These are phyloP conservation scores for Davidsoniella virescens DNA, from an alignment of 2,329 filamentous ascomycete species.

Conservation along the genomic window DNA sequence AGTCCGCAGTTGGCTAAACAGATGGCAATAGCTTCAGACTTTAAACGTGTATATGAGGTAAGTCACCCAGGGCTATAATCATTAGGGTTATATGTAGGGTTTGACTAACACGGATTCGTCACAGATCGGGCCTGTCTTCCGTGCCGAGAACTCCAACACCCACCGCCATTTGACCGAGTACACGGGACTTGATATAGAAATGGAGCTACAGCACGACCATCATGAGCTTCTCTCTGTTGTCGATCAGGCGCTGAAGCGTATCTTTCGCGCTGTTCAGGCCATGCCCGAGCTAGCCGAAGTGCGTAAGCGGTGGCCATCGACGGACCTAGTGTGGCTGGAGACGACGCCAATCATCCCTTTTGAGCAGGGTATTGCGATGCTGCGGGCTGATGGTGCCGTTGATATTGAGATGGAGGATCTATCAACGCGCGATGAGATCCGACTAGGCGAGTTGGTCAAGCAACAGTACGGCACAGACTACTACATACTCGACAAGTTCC, in stretches of 20 bases:
- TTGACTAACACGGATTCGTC: background rate
- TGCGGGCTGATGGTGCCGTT: slow-evolving; percentile 60
- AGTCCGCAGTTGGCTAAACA: slow-evolving; percentile 87
- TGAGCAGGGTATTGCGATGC: slow-evolving; percentile 59
- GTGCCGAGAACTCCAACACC: slow-evolving; percentile 90
- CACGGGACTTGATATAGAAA: slow-evolving; percentile 82
- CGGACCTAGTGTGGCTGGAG: slow-evolving; percentile 75
- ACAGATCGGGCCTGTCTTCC: slow-evolving; percentile 67
- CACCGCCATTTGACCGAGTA: slow-evolving; percentile 90
- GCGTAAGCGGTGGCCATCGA: slow-evolving; percentile 70
- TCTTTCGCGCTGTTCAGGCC: slow-evolving; percentile 30
- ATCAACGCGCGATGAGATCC: slow-evolving; percentile 71
- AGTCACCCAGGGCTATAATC: slow-evolving; percentile 16
- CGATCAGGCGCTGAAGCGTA: slow-evolving; percentile 65
- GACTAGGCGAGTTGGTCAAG: slow-evolving; percentile 68
- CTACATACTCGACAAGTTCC: slow-evolving; percentile 91
- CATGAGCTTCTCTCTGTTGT: slow-evolving; percentile 70
- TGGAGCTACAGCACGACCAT: slow-evolving; percentile 79
- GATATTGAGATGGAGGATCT: slow-evolving; percentile 60
- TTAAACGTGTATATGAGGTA: slow-evolving; percentile 69
- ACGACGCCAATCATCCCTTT: slow-evolving; percentile 72
- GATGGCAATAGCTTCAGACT: slow-evolving; percentile 80
- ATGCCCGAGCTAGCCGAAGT: slow-evolving; percentile 59
- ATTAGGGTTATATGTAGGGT: background rate
- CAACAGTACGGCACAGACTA: slow-evolving; percentile 81